These are phyloP conservation scores for Solanum pimpinellifolium DNA, from an alignment of 257 asterid genomes.

Conservation along the genomic window DNA sequence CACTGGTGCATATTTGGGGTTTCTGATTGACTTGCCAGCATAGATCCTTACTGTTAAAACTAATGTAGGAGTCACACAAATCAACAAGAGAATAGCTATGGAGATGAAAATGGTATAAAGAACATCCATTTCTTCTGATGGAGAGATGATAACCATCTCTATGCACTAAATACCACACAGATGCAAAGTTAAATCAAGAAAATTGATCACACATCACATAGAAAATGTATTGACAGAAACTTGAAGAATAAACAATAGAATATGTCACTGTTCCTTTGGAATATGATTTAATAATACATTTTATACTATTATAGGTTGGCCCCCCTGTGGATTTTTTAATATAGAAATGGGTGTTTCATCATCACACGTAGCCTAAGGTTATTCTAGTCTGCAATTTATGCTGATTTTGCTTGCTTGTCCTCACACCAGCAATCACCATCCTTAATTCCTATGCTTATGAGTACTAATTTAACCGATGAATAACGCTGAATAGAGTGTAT, in stretches of 20 bases:
- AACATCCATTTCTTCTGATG: not conserved
- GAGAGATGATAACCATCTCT: not conserved
- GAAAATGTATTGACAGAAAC: not conserved
- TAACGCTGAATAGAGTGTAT: not conserved
- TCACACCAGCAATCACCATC: not conserved
- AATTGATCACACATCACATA: not conserved
- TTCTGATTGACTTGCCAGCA: constrained; percentile 35
- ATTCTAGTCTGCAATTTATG: not conserved
- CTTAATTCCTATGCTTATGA: not conserved
- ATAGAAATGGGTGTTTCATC: not conserved
- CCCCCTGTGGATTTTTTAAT: not conserved
- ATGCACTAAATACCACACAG: not conserved
- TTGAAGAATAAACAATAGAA: not conserved
- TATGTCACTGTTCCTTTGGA: not conserved
- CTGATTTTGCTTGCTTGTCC: not conserved
- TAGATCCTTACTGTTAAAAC: constrained; percentile 19
- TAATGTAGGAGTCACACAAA: constrained; percentile 10
- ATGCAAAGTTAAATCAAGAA: not conserved
- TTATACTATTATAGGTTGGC: not conserved
- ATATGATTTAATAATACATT: not conserved
- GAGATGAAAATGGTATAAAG: constrained; percentile 5
- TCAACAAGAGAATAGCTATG: not conserved
- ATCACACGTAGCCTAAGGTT: not conserved
- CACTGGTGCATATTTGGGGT: constrained; percentile 42
- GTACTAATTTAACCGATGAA: not conserved